Evolutionary conservation across 2,329 filamentous ascomycete species (phyloP).

Genomic region (Cercospora zeina): DNA sequence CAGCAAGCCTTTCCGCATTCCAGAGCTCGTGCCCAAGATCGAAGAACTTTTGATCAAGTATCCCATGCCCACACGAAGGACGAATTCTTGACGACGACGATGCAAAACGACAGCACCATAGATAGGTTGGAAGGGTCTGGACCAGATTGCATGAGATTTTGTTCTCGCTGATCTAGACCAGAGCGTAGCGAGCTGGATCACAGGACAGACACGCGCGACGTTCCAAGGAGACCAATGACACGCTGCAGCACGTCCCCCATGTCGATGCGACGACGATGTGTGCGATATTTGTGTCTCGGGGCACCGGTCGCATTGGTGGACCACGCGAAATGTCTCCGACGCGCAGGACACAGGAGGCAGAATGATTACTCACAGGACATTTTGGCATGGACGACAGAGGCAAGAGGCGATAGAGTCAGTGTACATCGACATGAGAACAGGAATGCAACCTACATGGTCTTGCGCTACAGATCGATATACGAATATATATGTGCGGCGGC

Average conservation of each 20-base stretch:
- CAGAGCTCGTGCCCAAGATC: slow-evolving; percentile 54
- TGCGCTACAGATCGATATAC: background rate
- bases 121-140: background rate
- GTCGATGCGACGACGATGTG: background rate
- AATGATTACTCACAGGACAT: background rate
- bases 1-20: slow-evolving; percentile 54
- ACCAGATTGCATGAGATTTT: background rate
- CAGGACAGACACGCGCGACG: background rate
- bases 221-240: background rate
- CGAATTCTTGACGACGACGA: background rate
- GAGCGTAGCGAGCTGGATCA: background rate
- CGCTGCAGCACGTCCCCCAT: background rate
- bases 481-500: background rate
- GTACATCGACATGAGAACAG: background rate
- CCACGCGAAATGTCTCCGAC: background rate
- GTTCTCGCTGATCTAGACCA: background rate
- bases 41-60: slow-evolving; percentile 47
- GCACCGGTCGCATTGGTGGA: background rate
- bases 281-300: background rate
- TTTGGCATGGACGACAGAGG: slow-evolving; percentile 3
- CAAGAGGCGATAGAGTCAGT: slow-evolving; percentile 9
- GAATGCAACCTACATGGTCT: background rate
- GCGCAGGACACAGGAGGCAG: background rate
- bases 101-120: background rate
- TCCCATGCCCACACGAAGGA: slow-evolving; percentile 29